Conservation (phyloP, 805 yeast species). For the Starmerella etchellsii region DNA sequence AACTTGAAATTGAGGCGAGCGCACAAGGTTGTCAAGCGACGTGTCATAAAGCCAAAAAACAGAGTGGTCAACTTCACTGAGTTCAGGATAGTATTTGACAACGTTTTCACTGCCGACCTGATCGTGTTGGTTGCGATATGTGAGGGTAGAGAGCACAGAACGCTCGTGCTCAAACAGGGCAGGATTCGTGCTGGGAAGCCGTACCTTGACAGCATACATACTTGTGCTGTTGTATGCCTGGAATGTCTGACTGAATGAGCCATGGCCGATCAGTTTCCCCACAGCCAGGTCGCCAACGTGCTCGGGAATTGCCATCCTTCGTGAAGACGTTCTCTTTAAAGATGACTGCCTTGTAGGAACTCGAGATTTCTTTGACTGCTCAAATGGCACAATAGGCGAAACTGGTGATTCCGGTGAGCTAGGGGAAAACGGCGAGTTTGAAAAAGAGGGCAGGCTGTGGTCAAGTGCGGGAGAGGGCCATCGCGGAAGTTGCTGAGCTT, state of each 20-base stretch:
- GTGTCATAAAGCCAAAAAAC: constrained; percentile 18
- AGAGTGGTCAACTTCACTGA: constrained; percentile 12
- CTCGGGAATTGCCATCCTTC: constrained; percentile 5
- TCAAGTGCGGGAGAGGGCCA: constrained; percentile 4
- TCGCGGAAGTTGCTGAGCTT: constrained; percentile 6
- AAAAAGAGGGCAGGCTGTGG: background rate
- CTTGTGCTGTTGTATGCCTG: constrained; percentile 38
- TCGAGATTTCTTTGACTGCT: background rate
- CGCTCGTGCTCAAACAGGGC: constrained; percentile 13
- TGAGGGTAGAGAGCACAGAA: constrained; percentile 9
- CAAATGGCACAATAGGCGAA: constrained; percentile 3
- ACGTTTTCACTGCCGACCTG: constrained; percentile 1
- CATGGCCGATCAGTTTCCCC: constrained; percentile 38
- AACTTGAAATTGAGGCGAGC: constrained; percentile 2
- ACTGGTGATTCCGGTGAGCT: constrained; percentile 8
- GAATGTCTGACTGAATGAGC: constrained; percentile 84
- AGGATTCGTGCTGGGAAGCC: constrained; percentile 13
- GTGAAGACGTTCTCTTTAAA: background rate
- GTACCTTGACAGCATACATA: constrained; percentile 53
- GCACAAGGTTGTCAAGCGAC: constrained; percentile 9
- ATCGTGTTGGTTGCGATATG: background rate
- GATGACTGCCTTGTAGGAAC: constrained; percentile 8
- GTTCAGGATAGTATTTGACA: constrained; percentile 13
- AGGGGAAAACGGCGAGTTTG: constrained; percentile 3
- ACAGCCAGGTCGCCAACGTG: constrained; percentile 24